Base-by-base conservation (phyloP, 257 asterid species). In the Handroanthus guayacan region DNA sequence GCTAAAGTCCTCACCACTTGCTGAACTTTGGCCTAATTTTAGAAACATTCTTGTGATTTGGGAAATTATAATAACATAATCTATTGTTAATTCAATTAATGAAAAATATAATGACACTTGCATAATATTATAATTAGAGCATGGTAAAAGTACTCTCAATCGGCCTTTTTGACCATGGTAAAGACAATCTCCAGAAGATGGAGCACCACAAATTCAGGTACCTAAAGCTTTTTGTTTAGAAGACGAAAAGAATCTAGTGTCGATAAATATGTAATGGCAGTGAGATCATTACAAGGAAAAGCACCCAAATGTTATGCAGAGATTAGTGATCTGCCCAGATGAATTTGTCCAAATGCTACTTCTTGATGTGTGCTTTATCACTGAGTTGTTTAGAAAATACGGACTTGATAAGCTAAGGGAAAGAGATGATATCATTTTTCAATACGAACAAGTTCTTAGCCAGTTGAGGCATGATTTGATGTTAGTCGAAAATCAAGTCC, bases 121-220 rank as follows among this genome's bases (percentile, higher is more conserved):
- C 31, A 25, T 25, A 25, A 25, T 25, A 25, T 25, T 25, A 25
- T 25, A 25, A 25, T 25, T 25, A 25, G 31, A 25, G 31, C 31
- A 25, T 1, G 31, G 31, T 25, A 36, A 69, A 70, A 20, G 7
- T 82, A 41, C 10, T 85, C 39, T 79, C 90, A 0, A 80, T 88
- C 0, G 90, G 92, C 37, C 90, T 90, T 12, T 62, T 79, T 45
- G 86, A 87, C 76, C 84, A 60, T 17, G 70, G 78, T 31, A 78
- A 62, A 47, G 20, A 12, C 6, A 56, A 86, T 6, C 77, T 84
- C 3, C 66, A 62, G 69, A 63, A 65, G n/a, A 78, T 86, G 82
- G 79, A 84, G 75, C 81, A 73, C 18, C 83, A 76, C 39, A 86
- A 88, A 43, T 5, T 74, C 37, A 75, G 67, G 68, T 86, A 82